Base-by-base conservation (phyloP, 176 grass and related monocot species). In the Aegilops speltoides region DNA sequence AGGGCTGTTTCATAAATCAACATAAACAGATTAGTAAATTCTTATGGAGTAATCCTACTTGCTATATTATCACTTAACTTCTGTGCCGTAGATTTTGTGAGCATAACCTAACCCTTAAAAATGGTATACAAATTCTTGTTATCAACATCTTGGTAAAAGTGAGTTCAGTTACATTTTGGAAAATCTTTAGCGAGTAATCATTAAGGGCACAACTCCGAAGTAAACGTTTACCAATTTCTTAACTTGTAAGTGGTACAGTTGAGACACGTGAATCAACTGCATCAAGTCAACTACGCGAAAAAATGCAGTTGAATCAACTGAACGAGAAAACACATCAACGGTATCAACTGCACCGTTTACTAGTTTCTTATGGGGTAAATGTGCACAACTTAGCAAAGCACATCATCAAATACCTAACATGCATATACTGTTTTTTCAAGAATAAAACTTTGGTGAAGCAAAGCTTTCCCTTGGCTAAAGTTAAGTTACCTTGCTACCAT, bases 1-100 rank as follows among this genome's bases (percentile, higher is more conserved):
- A 88, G 62, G 25, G 64, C 86, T 91, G 89, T 75, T 88, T 81
- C 54, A 71, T 83, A 29, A 76, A 78, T 37, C 34, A 79, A 86
- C 77, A 25, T 37, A 64, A 83, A 73, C 23, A 73, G 13, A 72
- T 28, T 23, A 41, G 5, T 86, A 92, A 68, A 34, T 82, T 80
- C n/a, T 69, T 57, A 43, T 62, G 32, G 45, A 82, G 61, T 70
- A 63, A 34, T 83, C 37, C 36, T 88, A 77, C 77, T 81, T 81
- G 33, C 38, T 85, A 22, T 89, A 61, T 56, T 66, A 67, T 81
- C 28, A 36, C 16, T 50, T 50, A 81, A 89, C 24, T 86, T 82
- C 10, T 1, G 6, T 61, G 45, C 11, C 6, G 17, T 29, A 59
- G 4, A 60, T 68, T 84, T 81, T 85, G 17, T 84, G 41, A 86